phyloP scores from a whole-genome alignment of 2,329 filamentous ascomycete species.

The Anthostomella pinea region DNA sequence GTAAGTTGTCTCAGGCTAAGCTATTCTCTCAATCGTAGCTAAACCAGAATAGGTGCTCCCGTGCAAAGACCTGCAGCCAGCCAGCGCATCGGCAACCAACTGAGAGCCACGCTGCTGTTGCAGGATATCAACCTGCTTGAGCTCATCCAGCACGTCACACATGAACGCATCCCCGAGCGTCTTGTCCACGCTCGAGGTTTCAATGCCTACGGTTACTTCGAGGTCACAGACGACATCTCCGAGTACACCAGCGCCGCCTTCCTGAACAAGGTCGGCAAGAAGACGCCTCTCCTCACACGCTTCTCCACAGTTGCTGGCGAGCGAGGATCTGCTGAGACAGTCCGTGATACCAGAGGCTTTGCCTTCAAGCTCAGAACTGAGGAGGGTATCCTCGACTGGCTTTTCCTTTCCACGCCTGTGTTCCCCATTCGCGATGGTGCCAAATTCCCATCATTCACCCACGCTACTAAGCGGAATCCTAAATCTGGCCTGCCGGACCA shows the following conservation, averaged over 20 bases:
- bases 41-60: constrained; percentile 4
- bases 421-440: constrained; percentile 24
- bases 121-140: constrained; percentile 17
- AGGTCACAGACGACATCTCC: constrained; percentile 24
- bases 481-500: constrained; percentile 18
- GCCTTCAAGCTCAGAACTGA: constrained; percentile 24
- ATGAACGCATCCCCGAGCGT: constrained; percentile 25
- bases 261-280: constrained; percentile 22
- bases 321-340: constrained; percentile 21
- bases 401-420: constrained; percentile 24
- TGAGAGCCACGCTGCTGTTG: constrained; percentile 8
- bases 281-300: constrained; percentile 22
- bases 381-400: constrained; percentile 21
- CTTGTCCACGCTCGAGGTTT: constrained; percentile 22
- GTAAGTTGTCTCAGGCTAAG: constrained; percentile 1
- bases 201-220: constrained; percentile 23
- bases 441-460: constrained; percentile 25
- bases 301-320: constrained; percentile 27
- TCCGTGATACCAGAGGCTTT: constrained; percentile 24
- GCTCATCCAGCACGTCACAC: constrained; percentile 22
- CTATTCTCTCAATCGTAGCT: background rate
- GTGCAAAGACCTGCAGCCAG: constrained; percentile 6
- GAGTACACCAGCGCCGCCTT: constrained; percentile 24
- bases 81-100: constrained; percentile 13
- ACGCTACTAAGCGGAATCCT: constrained; percentile 23